Base-by-base conservation (phyloP, 768 basidiomycete genomes). In the Kwoniella pini region DNA sequence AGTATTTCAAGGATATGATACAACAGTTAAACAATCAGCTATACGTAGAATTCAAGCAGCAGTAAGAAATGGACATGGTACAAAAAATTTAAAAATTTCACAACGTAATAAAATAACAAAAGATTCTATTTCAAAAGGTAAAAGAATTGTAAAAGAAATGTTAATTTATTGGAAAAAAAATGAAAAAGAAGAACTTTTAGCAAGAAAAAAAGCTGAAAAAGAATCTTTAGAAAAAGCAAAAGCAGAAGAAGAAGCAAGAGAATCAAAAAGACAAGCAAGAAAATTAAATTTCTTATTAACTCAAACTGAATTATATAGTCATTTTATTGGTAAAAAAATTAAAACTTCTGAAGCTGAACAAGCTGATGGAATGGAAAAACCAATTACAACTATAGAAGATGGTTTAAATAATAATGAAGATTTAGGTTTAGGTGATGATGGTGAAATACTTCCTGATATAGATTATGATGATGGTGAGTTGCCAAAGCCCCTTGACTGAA, bases 241-340 rank as follows among this genome's bases (percentile, higher is more conserved):
- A 58, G 68, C 63, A 17, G 68, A 77, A 61, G 74, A 78, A 74
- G 70, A 74, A 69, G 65, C 76, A 62, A 84, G 95, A 40, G 96
- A 99, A 79, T 88, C 90, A 12, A 89, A 93, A 38, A 83, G 96
- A 52, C 91, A 95, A 77, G 91, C 93, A 12, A 85, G 95, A 67
- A 97, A 98, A 79, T 85, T 99, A 24, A 96, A 99, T 80, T 99
- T 98, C 81, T 82, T 99, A 79, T 93, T 99, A 78, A 97, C 91
- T 60, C 95, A 98, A 79, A 98, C 96, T 3, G 96, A 99, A 77
- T 84, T 98, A 7, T 99, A 98, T 80, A 93, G 91, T 67, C 96
- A 99, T 81, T 98, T 99, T 83, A 93, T 99, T 60, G 95, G 95
- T 30, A 96, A 87, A 80, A 98, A 98, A 80, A 84, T 82, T 62